Evolutionary conservation across 2,329 filamentous ascomycete genomes (phyloP), one percentile per base, ranked within the genome.

Genomic region (Cercospora zeae-maydis): DNA sequence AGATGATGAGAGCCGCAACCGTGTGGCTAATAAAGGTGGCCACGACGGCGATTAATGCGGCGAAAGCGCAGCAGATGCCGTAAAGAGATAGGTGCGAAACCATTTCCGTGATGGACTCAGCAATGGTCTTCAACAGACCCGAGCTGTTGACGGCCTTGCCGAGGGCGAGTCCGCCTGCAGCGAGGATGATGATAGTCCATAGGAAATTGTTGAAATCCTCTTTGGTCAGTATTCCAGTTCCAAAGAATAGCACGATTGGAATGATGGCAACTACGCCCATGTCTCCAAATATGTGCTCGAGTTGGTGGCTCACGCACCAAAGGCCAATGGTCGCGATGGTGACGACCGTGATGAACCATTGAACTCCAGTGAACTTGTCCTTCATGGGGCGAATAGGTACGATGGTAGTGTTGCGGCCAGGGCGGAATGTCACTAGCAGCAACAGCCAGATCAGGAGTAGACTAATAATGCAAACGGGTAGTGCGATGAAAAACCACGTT

Each of bases 141-240:
- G 93, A 98, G 0, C 91, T 95, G 67, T 92, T 93, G 63, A 99
- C 95, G 0, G 93, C 91, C 76, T 96, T 97, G 61, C 95, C 95
- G 0, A 99, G 86, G 1, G 92, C 92, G 34, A 99, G 80, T 7
- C 95, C 95, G 52, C 95, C 95, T 0, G 95, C 93, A 0, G 95
- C 95, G 19, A 99, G 88, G 72, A 99, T 98, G 78, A 99, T 97
- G 77, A 99, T 99, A 19, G 96, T 99, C 95, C 95, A 99, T 39
- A 97, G 89, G 77, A 99, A 99, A 77, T 99, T 99, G 82, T 99
- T 99, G 76, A 99, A 99, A 78, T 99, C 95, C 78, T 98, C 95
- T 78, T 98, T 99, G 54, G 93, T 98, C 33, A 99, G 82, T 69
- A 98, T 93, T 10, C 95, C 95, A 1, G 92, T 93, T 59, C 95